phyloP scores from a whole-genome alignment of 176 grass and related monocot genomes.

The Ensete ventricosum region DNA sequence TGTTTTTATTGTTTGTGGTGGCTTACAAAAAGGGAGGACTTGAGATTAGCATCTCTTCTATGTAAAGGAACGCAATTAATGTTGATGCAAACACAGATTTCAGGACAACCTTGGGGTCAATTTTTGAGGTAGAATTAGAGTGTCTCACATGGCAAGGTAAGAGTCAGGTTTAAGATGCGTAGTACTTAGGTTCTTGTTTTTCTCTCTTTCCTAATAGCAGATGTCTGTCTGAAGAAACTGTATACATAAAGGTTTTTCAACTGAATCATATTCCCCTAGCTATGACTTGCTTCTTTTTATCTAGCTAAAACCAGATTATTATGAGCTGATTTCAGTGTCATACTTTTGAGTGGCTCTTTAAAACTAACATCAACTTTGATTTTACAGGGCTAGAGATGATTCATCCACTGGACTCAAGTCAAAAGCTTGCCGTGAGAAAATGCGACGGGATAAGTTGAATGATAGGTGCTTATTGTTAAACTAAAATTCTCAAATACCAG shows the following conservation, averaged over 20 bases:
- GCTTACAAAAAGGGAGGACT: too few relatives aligned
- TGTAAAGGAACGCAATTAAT: not conserved
- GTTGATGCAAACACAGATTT: not conserved
- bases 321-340: not conserved
- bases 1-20: too few relatives aligned
- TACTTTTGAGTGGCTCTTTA: not conserved
- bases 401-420: constrained; percentile 23
- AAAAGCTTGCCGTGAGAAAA: constrained; percentile 37
- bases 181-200: too few relatives aligned
- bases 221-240: not conserved
- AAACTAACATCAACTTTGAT: not conserved
- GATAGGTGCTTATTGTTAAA: constrained; percentile 26
- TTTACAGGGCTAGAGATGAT: constrained; percentile 34
- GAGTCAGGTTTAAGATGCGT: not conserved
- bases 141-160: too few relatives aligned
- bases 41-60: not conserved
- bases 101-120: not conserved
- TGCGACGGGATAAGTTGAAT: constrained; percentile 31
- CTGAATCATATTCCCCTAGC: too few relatives aligned
- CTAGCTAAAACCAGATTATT: not conserved
- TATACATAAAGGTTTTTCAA: too few relatives aligned
- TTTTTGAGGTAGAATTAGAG: not conserved
- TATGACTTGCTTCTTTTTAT: not conserved
- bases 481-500: not conserved
- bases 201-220: not conserved